A percentile compares a stretch with the other conserved stretches of the same genome.
These are phyloP conservation scores for Microthlaspi erraticum DNA, from an alignment of 345 rosid species.

Conservation along the genomic window DNA sequence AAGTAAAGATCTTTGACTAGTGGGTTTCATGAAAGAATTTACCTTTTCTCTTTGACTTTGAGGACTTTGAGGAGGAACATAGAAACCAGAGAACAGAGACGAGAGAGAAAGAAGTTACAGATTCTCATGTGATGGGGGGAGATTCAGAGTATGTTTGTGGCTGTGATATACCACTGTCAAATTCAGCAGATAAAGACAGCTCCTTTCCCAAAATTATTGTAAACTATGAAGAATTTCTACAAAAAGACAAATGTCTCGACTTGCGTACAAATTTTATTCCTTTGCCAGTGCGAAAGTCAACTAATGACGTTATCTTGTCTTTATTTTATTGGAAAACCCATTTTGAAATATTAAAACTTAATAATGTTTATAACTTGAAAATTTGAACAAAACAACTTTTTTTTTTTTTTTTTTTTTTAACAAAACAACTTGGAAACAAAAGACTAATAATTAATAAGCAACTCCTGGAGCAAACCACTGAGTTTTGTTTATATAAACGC, in stretches of 20 bases:
- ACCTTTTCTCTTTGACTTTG: conserved; percentile 27
- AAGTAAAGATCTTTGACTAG: conserved; percentile 16
- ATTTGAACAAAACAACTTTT: no score
- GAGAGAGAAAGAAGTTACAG: background rate
- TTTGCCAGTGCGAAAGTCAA: conserved; percentile 26
- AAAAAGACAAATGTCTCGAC: conserved; percentile 15
- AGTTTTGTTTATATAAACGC: background rate
- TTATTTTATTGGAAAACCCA: background rate
- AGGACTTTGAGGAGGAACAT: conserved; percentile 7
- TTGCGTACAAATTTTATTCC: conserved; percentile 24
- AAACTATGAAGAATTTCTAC: background rate
- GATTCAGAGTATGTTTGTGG: conserved; percentile 22
- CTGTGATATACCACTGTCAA: conserved; percentile 23
- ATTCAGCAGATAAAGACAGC: conserved; percentile 31
- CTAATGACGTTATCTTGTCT: conserved; percentile 23
- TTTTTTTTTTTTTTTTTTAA: no score
- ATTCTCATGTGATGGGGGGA: conserved; percentile 13
- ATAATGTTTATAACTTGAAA: no score
- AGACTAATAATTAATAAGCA: background rate
- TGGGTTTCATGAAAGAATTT: conserved; percentile 14
- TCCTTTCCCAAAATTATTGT: background rate
- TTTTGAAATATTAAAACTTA: background rate
- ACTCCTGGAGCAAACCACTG: conserved; percentile 20
- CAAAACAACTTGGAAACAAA: no score
- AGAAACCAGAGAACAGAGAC: background rate